A percentile compares a stretch with the other conserved stretches of the same genome.
These are phyloP conservation scores for Alternaria arborescens DNA, from an alignment of 2,329 filamentous ascomycete species.

Conservation along the genomic window DNA sequence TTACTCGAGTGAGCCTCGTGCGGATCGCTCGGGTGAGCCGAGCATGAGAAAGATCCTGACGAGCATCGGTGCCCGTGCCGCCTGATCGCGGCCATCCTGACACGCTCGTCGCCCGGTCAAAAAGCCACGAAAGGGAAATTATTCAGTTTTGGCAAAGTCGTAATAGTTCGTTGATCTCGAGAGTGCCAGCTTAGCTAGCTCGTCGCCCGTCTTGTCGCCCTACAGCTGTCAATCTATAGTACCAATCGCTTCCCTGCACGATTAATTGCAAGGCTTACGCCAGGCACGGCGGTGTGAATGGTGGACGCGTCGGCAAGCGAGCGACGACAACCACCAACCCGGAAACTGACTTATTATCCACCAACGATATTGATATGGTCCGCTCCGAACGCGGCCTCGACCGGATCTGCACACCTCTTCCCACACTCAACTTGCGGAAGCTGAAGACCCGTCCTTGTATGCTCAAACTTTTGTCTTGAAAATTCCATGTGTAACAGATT, in stretches of 20 bases:
- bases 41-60: conserved; percentile 38
- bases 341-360: conserved; percentile 21
- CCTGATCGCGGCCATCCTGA: conserved; percentile 37
- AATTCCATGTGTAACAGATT: conserved; percentile 26
- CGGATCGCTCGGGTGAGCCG: conserved; percentile 45
- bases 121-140: conserved; percentile 17
- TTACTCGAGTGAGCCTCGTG: conserved; percentile 38
- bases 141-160: conserved; percentile 20
- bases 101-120: conserved; percentile 30
- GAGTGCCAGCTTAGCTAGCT: conserved; percentile 22
- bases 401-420: conserved; percentile 16
- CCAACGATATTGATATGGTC: conserved; percentile 17
- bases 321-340: conserved; percentile 32
- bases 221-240: conserved; percentile 40
- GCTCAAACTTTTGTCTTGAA: conserved; percentile 17
- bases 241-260: conserved; percentile 34
- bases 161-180: conserved; percentile 23
- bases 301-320: conserved; percentile 29
- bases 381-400: conserved; percentile 7
- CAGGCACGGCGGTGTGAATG: conserved; percentile 33
- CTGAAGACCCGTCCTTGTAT: conserved; percentile 4
- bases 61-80: conserved; percentile 40
- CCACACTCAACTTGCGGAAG: conserved; percentile 5
- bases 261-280: conserved; percentile 34
- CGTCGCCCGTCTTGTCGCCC: conserved; percentile 39